phyloP scores from a whole-genome alignment of 495 filamentous ascomycete species.

The Annulohypoxylon nitens region DNA sequence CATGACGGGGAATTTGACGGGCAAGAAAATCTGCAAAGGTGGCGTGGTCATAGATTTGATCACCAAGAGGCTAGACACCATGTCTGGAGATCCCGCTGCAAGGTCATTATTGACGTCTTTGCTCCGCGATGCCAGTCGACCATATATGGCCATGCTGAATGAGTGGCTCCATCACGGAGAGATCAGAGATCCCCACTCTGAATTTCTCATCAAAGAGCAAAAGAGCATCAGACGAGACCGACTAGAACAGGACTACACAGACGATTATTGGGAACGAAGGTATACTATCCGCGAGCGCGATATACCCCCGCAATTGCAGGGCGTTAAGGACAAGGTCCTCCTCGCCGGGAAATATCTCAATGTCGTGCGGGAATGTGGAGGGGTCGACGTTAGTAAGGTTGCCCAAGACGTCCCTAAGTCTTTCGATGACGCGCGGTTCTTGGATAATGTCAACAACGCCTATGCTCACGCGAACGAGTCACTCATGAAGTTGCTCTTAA shows the following conservation, averaged over 20 bases:
- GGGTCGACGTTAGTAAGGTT: constrained; percentile 91
- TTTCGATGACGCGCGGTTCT: constrained; percentile 88
- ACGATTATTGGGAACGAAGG: constrained; percentile 98
- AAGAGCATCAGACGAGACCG: constrained; percentile 93
- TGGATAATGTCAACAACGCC: constrained; percentile 94
- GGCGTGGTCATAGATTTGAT: constrained; percentile 88
- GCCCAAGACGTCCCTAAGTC: constrained; percentile 89
- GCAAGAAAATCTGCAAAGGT: constrained; percentile 94
- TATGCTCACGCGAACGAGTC: constrained; percentile 97
- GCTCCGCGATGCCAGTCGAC: constrained; percentile 87
- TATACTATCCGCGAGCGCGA: constrained; percentile 94
- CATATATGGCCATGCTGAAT: constrained; percentile 98
- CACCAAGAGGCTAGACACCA: constrained; percentile 83
- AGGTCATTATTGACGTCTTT: constrained; percentile 81
- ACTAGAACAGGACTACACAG: constrained; percentile 95
- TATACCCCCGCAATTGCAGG: constrained; percentile 91
- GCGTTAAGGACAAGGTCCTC: constrained; percentile 92
- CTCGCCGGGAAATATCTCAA: constrained; percentile 98
- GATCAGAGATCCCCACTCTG: constrained; percentile 92
- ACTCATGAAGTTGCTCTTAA: constrained; percentile 89
- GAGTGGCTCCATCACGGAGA: constrained; percentile 98
- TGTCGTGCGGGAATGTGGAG: constrained; percentile 95
- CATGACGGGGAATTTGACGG: constrained; percentile 79
- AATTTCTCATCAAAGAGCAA: constrained; percentile 96
- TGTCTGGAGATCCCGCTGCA: constrained; percentile 93